Conservation (phyloP, 176 grass and related monocot species). For the Eleusine coracana region DNA sequence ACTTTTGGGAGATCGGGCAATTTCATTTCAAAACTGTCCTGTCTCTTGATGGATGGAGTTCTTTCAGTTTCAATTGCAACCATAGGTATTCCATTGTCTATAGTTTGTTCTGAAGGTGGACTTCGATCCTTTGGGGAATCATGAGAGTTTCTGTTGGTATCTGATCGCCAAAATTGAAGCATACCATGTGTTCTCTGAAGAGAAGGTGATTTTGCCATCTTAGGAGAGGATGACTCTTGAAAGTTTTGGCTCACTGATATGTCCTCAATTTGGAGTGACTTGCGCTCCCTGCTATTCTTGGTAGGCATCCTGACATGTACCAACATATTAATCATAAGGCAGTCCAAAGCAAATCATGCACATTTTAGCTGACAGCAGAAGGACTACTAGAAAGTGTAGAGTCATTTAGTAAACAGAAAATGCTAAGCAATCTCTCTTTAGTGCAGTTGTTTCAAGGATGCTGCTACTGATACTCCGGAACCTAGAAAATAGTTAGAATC, state of each 20-base stretch:
- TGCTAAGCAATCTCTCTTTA: conserved; percentile 23
- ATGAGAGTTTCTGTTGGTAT: conserved; percentile 75
- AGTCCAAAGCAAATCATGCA: conserved; percentile 20
- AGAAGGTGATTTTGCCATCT: conserved; percentile 97
- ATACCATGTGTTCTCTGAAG: conserved; percentile 79
- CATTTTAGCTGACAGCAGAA: conserved; percentile 5
- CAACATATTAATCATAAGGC: conserved; percentile 32
- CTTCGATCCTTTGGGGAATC: conserved; percentile 89
- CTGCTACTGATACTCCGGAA: conserved; percentile 6
- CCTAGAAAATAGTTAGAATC: background rate
- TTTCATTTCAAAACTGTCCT: conserved; percentile 88
- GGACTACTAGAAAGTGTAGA: background rate
- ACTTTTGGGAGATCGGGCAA: conserved; percentile 95
- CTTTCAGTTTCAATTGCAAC: conserved; percentile 70
- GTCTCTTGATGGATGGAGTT: conserved; percentile 84
- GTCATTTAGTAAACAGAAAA: background rate
- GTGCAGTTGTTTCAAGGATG: background rate
- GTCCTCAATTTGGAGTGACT: conserved; percentile 77
- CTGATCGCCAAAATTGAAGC: conserved; percentile 69
- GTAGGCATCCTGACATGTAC: conserved; percentile 75
- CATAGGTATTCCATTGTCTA: conserved; percentile 61
- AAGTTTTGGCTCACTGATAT: conserved; percentile 50
- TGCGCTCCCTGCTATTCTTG: conserved; percentile 66
- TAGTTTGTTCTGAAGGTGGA: conserved; percentile 71
- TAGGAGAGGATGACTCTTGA: conserved; percentile 81